Conservation (phyloP, 805 yeast genomes). For the Suhomyces sp. region DNA sequence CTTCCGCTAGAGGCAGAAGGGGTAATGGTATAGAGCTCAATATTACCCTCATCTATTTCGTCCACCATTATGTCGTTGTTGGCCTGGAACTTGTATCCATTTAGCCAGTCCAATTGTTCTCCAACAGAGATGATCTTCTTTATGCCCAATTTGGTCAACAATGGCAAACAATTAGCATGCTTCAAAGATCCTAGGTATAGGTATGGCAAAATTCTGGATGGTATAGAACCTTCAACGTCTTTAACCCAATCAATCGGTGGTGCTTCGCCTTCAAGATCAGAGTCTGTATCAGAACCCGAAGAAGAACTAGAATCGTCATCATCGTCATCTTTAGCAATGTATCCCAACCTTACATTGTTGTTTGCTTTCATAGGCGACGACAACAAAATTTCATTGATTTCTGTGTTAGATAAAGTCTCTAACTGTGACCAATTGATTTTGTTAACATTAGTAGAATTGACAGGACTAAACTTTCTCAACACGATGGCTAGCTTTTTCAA, state of each 20-base stretch:
- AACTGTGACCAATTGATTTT: slow-evolving; percentile 28
- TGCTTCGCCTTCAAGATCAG: slow-evolving; percentile 11
- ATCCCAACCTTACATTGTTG: slow-evolving; percentile 23
- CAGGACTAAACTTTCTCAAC: slow-evolving; percentile 61
- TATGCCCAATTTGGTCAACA: slow-evolving; percentile 67
- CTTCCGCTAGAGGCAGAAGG: slow-evolving; percentile 14
- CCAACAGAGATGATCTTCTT: slow-evolving; percentile 83
- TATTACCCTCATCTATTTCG: slow-evolving; percentile 27
- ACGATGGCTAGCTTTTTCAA: slow-evolving; percentile 64
- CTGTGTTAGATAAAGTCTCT: slow-evolving; percentile 29
- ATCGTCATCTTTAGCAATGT: slow-evolving; percentile 25
- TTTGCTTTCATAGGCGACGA: slow-evolving; percentile 5
- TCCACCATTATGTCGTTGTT: slow-evolving; percentile 23
- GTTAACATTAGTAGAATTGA: slow-evolving; percentile 7
- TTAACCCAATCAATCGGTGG: slow-evolving; percentile 32
- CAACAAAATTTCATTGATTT: slow-evolving; percentile 36
- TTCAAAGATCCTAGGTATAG: slow-evolving; percentile 79
- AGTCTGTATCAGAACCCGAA: slow-evolving; percentile 13
- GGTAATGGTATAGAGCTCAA: slow-evolving; percentile 28
- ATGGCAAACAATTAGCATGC: slow-evolving; percentile 73
- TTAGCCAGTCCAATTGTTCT: slow-evolving; percentile 68
- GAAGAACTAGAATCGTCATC: slow-evolving; percentile 11
- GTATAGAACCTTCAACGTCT: slow-evolving; percentile 64
- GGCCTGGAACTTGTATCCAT: slow-evolving; percentile 27
- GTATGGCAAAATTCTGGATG: slow-evolving; percentile 81